phyloP scores from a whole-genome alignment of 2,329 filamentous ascomycete genomes.

The Xylaria arbuscula region DNA sequence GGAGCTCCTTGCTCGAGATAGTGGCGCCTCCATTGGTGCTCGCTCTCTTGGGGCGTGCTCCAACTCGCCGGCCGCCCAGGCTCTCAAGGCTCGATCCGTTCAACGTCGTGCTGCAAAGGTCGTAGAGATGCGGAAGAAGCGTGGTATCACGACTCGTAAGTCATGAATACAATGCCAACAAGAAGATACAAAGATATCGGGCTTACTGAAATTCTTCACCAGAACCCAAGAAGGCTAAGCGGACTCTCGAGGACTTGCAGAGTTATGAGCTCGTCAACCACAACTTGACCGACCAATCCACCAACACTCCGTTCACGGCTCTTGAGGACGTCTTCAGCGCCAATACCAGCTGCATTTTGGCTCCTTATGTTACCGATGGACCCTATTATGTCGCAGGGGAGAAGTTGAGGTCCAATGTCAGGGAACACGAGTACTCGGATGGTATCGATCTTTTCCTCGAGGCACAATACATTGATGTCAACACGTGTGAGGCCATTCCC shows the following conservation, averaged over 20 bases:
- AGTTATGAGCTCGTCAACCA: conserved; percentile 52
- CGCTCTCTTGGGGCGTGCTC: conserved; percentile 56
- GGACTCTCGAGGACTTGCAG: conserved; percentile 49
- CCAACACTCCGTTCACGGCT: conserved; percentile 43
- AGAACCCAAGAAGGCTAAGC: conserved; percentile 50
- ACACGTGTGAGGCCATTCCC: conserved; percentile 58
- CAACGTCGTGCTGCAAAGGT: conserved; percentile 55
- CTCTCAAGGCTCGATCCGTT: conserved; percentile 55
- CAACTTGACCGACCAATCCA: conserved; percentile 46
- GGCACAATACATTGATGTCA: conserved; percentile 59
- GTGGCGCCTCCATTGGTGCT: conserved; percentile 48
- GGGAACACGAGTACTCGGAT: conserved; percentile 52
- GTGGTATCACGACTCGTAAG: conserved; percentile 49
- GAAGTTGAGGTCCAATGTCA: conserved; percentile 58
- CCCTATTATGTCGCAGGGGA: conserved; percentile 61
- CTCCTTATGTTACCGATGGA: conserved; percentile 52
- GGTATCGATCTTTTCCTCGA: conserved; percentile 59
- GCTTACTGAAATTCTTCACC: background rate
- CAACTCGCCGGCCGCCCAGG: conserved; percentile 53
- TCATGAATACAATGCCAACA: background rate
- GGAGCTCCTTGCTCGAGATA: conserved; percentile 51
- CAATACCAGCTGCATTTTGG: conserved; percentile 52
- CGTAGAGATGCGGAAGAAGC: conserved; percentile 54
- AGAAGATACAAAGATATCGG: background rate
- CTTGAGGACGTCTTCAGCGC: conserved; percentile 52